These are phyloP conservation scores for Ophiostoma piceae DNA, from an alignment of 2,329 filamentous ascomycete genomes.

Conservation along the genomic window DNA sequence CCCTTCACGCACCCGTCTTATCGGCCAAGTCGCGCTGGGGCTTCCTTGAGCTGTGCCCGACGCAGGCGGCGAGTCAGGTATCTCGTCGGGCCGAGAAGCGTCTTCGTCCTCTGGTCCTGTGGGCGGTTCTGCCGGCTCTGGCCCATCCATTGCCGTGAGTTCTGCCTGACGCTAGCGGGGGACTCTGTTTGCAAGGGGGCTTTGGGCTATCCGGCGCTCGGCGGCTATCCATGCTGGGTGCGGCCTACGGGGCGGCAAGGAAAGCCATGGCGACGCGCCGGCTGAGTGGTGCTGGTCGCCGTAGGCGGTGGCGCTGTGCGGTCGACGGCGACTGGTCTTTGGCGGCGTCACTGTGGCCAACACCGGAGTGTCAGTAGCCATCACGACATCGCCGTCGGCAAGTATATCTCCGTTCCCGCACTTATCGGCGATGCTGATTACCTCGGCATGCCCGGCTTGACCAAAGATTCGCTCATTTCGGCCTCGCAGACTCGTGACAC, in stretches of 20 bases:
- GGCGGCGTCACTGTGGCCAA: background rate
- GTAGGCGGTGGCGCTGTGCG: background rate
- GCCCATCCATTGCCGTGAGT: background rate
- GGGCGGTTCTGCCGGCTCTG: background rate
- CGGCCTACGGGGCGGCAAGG: constrained; percentile 24
- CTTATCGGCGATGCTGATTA: background rate
- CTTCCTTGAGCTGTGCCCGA: background rate
- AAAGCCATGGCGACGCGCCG: constrained; percentile 24
- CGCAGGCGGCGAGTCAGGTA: background rate
- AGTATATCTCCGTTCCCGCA: background rate
- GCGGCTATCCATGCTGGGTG: constrained; percentile 20
- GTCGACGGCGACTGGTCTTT: background rate
- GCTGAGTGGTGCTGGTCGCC: background rate
- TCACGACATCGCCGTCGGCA: background rate
- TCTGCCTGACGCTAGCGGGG: constrained; percentile 19
- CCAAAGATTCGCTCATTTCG: background rate
- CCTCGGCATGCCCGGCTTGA: background rate
- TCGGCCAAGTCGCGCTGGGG: background rate
- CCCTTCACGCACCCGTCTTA: background rate
- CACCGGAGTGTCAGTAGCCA: background rate
- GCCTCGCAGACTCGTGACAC: background rate
- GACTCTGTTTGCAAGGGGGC: constrained; percentile 17
- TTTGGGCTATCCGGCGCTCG: constrained; percentile 15
- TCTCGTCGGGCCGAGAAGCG: background rate
- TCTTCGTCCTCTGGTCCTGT: background rate